Base-by-base conservation (phyloP, 1,284 basidiomycete species). In the Mycena citricolor region DNA sequence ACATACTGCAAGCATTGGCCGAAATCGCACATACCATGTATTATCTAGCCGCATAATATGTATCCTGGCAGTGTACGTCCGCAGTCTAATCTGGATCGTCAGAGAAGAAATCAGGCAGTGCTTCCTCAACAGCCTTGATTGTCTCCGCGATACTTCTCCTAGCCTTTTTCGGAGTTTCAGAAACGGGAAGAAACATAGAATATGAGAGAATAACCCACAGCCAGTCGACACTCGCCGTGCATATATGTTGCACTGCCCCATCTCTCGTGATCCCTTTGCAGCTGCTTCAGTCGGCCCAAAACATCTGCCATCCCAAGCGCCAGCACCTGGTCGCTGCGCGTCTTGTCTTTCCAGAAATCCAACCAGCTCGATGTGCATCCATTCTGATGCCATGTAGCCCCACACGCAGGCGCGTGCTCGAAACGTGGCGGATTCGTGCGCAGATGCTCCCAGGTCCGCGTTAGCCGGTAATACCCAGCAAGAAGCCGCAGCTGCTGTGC, bases 181-280 rank as follows among this genome's bases (percentile, higher is more conserved):
- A n/a, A n/a, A n/a, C n/a, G n/a, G n/a, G n/a, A n/a, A n/a, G n/a
- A n/a, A n/a, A n/a, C n/a, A n/a, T n/a, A n/a, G n/a, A n/a, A 16
- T 19, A 19, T 32, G n/a, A 28, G 14, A 13, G 23, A 24, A 32
- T 11, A n/a, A 11, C 47, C 24, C 19, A 45, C 44, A 17, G 65
- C 61, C 54, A 68, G 60, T 54, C 78, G 71, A 63, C 83, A 86
- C 43, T 85, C 83, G 44, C 76, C 77, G 54, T 86, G 81, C 83
- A 86, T 86, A 57, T 84, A 83, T 14, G 78, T 79, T 48, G 78
- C 79, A 47, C 73, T 76, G 3, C 82, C 81, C 76, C 79, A 81
- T 39, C 75, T 67, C 44, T 83, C 83, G 49, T 80, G 81, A 47
- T 85, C 81, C 55, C 70, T 79, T 55, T 75, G 64, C 19, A 86